phyloP scores from a whole-genome alignment of 345 rosid genomes.

The Boechera divaricarpa region DNA sequence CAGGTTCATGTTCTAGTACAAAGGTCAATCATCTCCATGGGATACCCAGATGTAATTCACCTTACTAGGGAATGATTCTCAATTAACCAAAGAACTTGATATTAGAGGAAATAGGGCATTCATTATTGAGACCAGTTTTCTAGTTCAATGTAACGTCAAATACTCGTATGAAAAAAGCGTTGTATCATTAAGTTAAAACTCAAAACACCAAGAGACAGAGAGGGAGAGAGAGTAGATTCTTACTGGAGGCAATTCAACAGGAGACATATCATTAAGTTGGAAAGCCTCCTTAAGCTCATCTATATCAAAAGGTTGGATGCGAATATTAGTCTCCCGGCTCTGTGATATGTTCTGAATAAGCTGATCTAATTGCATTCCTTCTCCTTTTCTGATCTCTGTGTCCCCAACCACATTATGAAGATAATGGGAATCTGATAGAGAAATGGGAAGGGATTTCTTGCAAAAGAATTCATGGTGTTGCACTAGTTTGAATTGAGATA shows the following conservation, averaged over 20 bases:
- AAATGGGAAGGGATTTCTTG: constrained; percentile 78
- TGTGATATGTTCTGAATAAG: constrained; percentile 57
- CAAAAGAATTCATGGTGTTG: constrained; percentile 83
- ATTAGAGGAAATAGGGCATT: constrained; percentile 7
- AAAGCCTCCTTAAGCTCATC: constrained; percentile 78
- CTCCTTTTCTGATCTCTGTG: constrained; percentile 85
- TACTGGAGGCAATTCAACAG: constrained; percentile 71
- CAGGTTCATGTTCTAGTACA: constrained; percentile 5
- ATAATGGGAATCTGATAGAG: constrained; percentile 77
- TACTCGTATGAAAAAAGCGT: neutral
- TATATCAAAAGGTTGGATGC: constrained; percentile 74
- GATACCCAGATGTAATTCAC: constrained; percentile 7
- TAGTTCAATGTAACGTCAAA: constrained; percentile 15
- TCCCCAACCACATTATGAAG: constrained; percentile 85
- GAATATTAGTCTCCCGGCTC: constrained; percentile 53
- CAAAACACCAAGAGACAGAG: constrained; percentile 21
- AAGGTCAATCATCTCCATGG: neutral
- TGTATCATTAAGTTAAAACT: neutral
- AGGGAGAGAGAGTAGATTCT: constrained; percentile 43
- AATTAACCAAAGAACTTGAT: neutral
- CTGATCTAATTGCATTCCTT: constrained; percentile 88
- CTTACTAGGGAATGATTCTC: constrained; percentile 11
- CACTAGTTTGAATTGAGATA: constrained; percentile 73
- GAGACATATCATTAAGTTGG: constrained; percentile 67
- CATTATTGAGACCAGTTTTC: neutral